Conservation (phyloP, 2,329 filamentous ascomycete species). For the Hypomyces perniciosus region DNA sequence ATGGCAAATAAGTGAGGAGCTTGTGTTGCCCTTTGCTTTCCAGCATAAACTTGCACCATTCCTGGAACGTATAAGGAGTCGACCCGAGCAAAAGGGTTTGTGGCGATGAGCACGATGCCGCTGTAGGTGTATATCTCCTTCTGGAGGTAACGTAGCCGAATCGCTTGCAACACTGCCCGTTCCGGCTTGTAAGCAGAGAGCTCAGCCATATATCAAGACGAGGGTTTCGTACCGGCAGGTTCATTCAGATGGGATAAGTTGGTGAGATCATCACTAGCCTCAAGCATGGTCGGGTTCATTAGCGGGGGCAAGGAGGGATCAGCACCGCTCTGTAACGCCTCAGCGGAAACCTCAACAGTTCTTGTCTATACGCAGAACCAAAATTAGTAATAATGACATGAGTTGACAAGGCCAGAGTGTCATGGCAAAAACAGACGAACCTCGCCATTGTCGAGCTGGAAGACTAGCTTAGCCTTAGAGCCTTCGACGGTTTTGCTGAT, state of each 20-base stretch:
- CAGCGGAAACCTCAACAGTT: conserved; percentile 68
- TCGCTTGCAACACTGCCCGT: conserved; percentile 80
- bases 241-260: conserved; percentile 98
- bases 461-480: conserved; percentile 80
- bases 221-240: conserved; percentile 66
- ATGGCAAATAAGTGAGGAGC: conserved; percentile 98
- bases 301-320: conserved; percentile 78
- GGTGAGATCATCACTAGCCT: conserved; percentile 96
- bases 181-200: conserved; percentile 18
- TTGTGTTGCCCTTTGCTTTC: conserved; percentile 92
- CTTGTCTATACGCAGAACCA: conserved; percentile 54
- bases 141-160: conserved; percentile 91
- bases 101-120: conserved; percentile 96
- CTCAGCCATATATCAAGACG: conserved; percentile 1
- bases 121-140: conserved; percentile 99
- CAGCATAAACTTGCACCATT: conserved; percentile 99
- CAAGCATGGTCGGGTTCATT: conserved; percentile 97
- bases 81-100: conserved; percentile 94
- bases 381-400: conserved; percentile 12
- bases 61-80: conserved; percentile 97
- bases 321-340: conserved; percentile 64
- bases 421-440: conserved; percentile 39
- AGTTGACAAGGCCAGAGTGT: background rate
- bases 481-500: conserved; percentile 77
- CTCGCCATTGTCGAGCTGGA: conserved; percentile 89